Conservation (phyloP, 805 yeast genomes). For the Metschnikowia kofuensis region DNA sequence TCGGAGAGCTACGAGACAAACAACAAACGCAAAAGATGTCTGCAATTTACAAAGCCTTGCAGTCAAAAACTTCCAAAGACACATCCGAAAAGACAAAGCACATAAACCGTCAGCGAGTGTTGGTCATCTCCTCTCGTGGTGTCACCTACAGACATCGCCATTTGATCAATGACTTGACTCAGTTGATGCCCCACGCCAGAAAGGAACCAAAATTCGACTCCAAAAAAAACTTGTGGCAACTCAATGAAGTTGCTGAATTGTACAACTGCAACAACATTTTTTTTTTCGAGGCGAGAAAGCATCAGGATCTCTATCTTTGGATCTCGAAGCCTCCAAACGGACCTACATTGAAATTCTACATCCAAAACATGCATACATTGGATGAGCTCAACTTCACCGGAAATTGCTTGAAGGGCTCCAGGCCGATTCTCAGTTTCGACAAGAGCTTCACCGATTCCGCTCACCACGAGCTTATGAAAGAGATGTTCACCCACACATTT, state of each 20-base stretch:
- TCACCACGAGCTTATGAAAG: constrained; percentile 76
- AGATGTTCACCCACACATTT: constrained; percentile 71
- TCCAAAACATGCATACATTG: constrained; percentile 93
- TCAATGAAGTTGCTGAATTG: constrained; percentile 93
- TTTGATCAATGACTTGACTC: constrained; percentile 73
- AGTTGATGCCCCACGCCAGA: constrained; percentile 88
- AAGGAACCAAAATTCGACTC: constrained; percentile 95
- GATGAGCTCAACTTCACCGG: constrained; percentile 97
- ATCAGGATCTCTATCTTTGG: constrained; percentile 93
- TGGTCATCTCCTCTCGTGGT: constrained; percentile 91
- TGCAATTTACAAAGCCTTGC: constrained; percentile 46
- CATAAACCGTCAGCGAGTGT: constrained; percentile 82
- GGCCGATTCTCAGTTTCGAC: constrained; percentile 92
- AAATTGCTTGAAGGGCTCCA: constrained; percentile 90
- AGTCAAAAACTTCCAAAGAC: constrained; percentile 45
- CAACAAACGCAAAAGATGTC: constrained; percentile 29
- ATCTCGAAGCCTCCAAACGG: constrained; percentile 96
- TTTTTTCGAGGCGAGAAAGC: constrained; percentile 95
- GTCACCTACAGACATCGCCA: constrained; percentile 95
- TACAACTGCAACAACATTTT: constrained; percentile 95
- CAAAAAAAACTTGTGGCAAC: constrained; percentile 80
- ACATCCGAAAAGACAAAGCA: constrained; percentile 50
- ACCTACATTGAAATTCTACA: constrained; percentile 89
- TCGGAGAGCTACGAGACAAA: neutral
- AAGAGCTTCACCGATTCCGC: constrained; percentile 60